These are phyloP conservation scores for Pythium sukuiense DNA, from an alignment of 352 stramenopile species.

Conservation along the genomic window DNA sequence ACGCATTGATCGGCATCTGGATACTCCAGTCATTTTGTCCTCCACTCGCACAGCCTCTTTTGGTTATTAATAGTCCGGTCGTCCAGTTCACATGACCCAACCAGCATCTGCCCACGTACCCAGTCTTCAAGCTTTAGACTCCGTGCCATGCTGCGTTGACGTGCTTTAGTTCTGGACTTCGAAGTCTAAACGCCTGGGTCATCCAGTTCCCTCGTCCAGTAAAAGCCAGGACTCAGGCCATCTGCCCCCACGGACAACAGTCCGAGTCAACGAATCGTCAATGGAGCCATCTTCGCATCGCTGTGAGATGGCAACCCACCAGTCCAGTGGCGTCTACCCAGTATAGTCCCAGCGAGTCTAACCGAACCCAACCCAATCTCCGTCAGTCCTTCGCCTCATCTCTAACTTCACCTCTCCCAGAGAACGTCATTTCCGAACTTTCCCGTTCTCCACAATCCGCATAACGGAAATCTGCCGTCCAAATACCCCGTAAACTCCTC, in stretches of 20 bases:
- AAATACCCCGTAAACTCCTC: neutral
- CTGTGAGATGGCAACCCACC: neutral
- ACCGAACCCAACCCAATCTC: too few species aligned
- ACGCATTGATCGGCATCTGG: neutral
- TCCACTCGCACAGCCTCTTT: neutral
- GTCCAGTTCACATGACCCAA: slow-evolving; percentile 1
- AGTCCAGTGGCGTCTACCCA: neutral
- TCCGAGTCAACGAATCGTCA: neutral
- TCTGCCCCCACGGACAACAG: neutral
- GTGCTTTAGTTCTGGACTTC: neutral
- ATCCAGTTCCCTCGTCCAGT: slow-evolving; percentile 1
- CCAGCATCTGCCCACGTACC: neutral
- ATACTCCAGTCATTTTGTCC: neutral
- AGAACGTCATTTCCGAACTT: slow-evolving; percentile 14
- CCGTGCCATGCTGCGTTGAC: neutral
- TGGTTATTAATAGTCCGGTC: neutral
- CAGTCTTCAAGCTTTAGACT: slow-evolving; percentile 1
- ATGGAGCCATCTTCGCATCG: slow-evolving; percentile 2
- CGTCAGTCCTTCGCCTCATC: too few species aligned
- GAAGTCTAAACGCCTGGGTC: slow-evolving; percentile 1
- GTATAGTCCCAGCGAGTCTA: neutral
- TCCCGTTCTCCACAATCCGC: neutral
- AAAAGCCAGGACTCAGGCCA: slow-evolving; percentile 9
- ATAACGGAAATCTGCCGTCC: neutral
- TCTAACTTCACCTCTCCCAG: neutral